These are phyloP conservation scores for Beauveria sp. DNA, from an alignment of 2,329 filamentous ascomycete genomes.

Conservation along the genomic window DNA sequence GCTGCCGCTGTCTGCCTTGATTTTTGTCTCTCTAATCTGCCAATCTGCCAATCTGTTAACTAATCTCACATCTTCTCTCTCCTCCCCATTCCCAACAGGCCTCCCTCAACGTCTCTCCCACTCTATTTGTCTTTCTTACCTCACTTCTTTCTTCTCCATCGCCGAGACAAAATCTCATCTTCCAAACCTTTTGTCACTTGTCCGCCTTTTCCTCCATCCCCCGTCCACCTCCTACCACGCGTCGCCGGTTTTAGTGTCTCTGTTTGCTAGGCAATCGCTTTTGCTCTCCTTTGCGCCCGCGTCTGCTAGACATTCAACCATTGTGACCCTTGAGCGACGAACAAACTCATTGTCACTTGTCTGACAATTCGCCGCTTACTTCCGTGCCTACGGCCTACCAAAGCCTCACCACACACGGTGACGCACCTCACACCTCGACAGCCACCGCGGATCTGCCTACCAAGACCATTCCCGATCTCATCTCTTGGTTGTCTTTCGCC, in stretches of 20 bases:
- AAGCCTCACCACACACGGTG: neutral
- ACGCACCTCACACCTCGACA: neutral
- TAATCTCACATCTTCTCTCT: neutral
- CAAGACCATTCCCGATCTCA: too few species aligned
- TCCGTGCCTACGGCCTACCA: too few species aligned
- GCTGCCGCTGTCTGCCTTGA: too few species aligned
- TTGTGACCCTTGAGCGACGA: constrained; percentile 6
- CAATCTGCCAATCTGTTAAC: too few species aligned
- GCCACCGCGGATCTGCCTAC: too few species aligned
- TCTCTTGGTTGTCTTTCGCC: too few species aligned
- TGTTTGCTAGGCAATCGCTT: neutral
- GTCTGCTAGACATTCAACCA: constrained; percentile 1
- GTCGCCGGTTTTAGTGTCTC: neutral
- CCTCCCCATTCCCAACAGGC: neutral
- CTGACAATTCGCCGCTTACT: neutral
- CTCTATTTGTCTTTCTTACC: neutral
- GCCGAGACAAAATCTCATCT: neutral
- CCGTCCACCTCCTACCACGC: neutral
- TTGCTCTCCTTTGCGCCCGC: constrained; percentile 1
- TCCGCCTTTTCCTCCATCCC: neutral
- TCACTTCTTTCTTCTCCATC: neutral
- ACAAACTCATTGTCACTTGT: neutral
- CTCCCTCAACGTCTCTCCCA: neutral
- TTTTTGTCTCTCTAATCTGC: too few species aligned
- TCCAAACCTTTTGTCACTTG: neutral